A percentile compares a stretch with the other conserved stretches of the same genome.
These are phyloP conservation scores for Artemisia argyi DNA, from an alignment of 129 eudicot species.

Conservation along the genomic window DNA sequence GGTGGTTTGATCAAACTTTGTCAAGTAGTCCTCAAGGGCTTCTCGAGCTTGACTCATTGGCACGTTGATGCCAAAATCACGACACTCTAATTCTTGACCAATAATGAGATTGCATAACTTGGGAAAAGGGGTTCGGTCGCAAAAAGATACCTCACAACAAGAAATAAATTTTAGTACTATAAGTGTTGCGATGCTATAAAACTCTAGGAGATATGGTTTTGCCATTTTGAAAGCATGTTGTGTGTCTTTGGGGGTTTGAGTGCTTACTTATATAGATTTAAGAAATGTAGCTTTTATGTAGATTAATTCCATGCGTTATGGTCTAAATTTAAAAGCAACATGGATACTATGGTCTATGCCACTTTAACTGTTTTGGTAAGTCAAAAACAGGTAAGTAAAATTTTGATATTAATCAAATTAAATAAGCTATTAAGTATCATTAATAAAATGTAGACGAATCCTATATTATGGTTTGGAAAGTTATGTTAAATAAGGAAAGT, in stretches of 20 bases:
- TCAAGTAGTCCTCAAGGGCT: constrained; percentile 33
- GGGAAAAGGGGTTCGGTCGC: constrained; percentile 38
- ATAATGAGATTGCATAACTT: constrained; percentile 35
- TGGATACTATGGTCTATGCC: neutral
- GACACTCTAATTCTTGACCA: constrained; percentile 18
- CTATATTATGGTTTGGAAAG: neutral
- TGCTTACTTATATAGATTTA: constrained; percentile 19
- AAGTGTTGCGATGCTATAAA: constrained; percentile 14
- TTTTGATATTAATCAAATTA: constrained; percentile 4
- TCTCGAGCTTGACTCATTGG: constrained; percentile 34
- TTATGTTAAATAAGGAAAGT: neutral
- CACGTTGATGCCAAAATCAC: constrained; percentile 24
- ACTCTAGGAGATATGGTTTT: neutral
- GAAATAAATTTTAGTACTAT: neutral
- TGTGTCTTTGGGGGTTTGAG: neutral
- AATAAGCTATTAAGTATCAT: constrained; percentile 15
- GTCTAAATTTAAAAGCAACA: neutral
- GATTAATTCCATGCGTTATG: constrained; percentile 4
- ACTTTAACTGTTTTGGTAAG: neutral
- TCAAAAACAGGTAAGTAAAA: constrained; percentile 11
- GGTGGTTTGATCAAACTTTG: constrained; percentile 22
- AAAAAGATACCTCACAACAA: constrained; percentile 23
- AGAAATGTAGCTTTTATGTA: constrained; percentile 3
- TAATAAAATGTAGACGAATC: neutral
- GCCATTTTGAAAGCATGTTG: constrained; percentile 21